Percentiles rank a stretch among this genome's conserved stretches.
Conservation (phyloP, 495 filamentous ascomycete species). For the Aspergillus incahuasiensis region DNA sequence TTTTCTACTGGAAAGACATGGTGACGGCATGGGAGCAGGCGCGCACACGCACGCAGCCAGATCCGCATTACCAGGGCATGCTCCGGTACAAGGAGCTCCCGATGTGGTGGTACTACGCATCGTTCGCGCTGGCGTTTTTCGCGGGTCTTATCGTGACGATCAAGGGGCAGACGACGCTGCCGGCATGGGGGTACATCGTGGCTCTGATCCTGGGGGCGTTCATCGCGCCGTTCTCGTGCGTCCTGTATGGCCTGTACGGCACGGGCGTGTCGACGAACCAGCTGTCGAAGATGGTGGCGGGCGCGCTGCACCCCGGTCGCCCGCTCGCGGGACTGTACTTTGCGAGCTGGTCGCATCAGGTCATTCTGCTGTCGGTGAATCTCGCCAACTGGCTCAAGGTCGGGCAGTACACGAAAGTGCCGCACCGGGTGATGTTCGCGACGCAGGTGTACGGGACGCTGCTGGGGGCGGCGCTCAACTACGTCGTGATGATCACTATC, state of each 20-base stretch:
- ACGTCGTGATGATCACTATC: slow-evolving; percentile 45
- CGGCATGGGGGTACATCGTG: slow-evolving; percentile 53
- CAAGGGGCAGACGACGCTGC: slow-evolving; percentile 46
- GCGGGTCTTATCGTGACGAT: slow-evolving; percentile 46
- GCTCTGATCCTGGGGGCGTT: slow-evolving; percentile 28
- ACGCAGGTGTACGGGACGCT: slow-evolving; percentile 43
- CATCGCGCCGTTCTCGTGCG: slow-evolving; percentile 28
- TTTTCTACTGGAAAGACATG: slow-evolving; percentile 38
- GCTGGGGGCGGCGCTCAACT: slow-evolving; percentile 46
- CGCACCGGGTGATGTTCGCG: slow-evolving; percentile 40
- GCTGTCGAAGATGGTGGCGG: slow-evolving; percentile 37
- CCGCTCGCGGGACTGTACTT: slow-evolving; percentile 45
- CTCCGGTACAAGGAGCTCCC: slow-evolving; percentile 49
- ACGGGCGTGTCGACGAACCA: slow-evolving; percentile 37
- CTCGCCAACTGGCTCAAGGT: slow-evolving; percentile 37
- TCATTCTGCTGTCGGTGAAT: slow-evolving; percentile 28
- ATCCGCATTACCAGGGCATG: slow-evolving; percentile 46
- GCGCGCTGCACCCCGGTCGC: slow-evolving; percentile 37
- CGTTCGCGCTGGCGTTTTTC: slow-evolving; percentile 44
- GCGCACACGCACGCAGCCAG: slow-evolving; percentile 24
- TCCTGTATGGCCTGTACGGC: slow-evolving; percentile 32
- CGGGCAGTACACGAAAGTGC: slow-evolving; percentile 44
- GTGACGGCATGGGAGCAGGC: slow-evolving; percentile 24
- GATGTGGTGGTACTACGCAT: slow-evolving; percentile 49
- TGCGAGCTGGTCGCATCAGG: slow-evolving; percentile 36